A percentile compares a stretch with the other conserved stretches of the same genome.
Conservation (phyloP, 108 stramenopile species). For the Hondaea fermentalgiana region DNA sequence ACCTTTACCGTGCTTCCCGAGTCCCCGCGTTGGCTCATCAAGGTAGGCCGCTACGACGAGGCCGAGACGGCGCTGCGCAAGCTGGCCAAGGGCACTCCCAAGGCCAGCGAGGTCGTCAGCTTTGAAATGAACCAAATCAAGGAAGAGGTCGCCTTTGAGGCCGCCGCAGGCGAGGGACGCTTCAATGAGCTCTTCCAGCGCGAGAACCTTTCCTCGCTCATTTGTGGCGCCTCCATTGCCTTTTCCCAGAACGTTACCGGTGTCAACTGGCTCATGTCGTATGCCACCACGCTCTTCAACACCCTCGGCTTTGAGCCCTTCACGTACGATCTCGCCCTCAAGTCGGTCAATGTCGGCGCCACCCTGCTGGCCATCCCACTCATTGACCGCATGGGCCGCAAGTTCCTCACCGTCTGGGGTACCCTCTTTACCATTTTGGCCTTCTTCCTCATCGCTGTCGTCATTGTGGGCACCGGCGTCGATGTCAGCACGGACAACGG, state of each 20-base stretch:
- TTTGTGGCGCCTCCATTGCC: neutral
- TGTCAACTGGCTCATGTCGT: neutral
- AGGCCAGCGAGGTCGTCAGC: neutral
- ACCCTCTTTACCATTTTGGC: neutral
- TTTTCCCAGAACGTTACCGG: slow-evolving; percentile 12
- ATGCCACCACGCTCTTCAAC: neutral
- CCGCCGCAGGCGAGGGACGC: neutral
- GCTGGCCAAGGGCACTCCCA: neutral
- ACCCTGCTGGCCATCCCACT: neutral
- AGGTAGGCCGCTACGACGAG: neutral
- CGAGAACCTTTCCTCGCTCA: neutral
- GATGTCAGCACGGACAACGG: neutral
- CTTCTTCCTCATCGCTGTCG: neutral
- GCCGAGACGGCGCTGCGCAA: neutral
- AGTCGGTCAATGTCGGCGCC: neutral
- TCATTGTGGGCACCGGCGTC: neutral
- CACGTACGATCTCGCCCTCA: neutral
- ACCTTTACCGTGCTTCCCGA: neutral
- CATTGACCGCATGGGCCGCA: slow-evolving; percentile 2
- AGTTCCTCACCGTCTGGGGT: slow-evolving; percentile 8
- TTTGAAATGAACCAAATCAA: neutral
- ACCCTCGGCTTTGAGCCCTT: neutral
- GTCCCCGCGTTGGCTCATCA: neutral
- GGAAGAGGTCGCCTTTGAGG: neutral
- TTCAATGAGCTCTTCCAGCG: neutral